Evolutionary conservation across 305 asterid genomes (phyloP).

Genomic region (Fraxinus baroniana): DNA sequence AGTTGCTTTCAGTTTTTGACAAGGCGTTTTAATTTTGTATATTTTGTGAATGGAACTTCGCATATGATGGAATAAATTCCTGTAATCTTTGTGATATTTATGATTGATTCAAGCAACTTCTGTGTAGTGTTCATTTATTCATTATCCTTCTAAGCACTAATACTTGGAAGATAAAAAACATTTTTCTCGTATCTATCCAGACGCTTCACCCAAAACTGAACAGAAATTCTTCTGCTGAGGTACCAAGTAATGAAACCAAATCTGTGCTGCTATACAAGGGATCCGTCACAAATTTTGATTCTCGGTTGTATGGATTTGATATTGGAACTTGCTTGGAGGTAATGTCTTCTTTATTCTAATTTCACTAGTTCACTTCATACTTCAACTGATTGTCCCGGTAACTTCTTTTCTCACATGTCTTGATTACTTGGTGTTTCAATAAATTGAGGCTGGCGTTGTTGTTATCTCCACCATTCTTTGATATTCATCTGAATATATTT

Average conservation of each 20-base stretch:
- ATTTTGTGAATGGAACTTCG: background rate
- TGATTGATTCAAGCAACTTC: background rate
- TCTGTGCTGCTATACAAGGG: conserved; percentile 75
- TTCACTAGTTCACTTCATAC: background rate
- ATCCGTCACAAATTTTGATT: conserved; percentile 67
- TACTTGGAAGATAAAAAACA: background rate
- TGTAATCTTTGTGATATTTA: background rate
- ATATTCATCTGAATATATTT: background rate
- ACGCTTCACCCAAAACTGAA: conserved; percentile 70
- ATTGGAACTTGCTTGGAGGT: conserved; percentile 99
- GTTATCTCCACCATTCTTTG: background rate
- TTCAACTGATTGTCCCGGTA: background rate
- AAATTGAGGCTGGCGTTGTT: background rate
- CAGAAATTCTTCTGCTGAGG: conserved; percentile 40
- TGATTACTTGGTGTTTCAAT: background rate
- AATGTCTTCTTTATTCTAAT: conserved; percentile 17
- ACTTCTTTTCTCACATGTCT: background rate
- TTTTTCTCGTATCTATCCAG: conserved; percentile 37
- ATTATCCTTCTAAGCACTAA: background rate
- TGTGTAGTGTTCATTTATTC: background rate
- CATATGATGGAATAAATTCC: background rate
- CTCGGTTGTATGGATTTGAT: conserved; percentile 67
- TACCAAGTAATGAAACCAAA: conserved; percentile 48
- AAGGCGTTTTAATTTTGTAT: background rate
- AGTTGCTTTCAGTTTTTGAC: background rate